A percentile compares a stretch with the other conserved stretches of the same genome.
Evolutionary conservation across 2,329 filamentous ascomycete genomes (phyloP).

Genomic region (Exophiala bonariae): DNA sequence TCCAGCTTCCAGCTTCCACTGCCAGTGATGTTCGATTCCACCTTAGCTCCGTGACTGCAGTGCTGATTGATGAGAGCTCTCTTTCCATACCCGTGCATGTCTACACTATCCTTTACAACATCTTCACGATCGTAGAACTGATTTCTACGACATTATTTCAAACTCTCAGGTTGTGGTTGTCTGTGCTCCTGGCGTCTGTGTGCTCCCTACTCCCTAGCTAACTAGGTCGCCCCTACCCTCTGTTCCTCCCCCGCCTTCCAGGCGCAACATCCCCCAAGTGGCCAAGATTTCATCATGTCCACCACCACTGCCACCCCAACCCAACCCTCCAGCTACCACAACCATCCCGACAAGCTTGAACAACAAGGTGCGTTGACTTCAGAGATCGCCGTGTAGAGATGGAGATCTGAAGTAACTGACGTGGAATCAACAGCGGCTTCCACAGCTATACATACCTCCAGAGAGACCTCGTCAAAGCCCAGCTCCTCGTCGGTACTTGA

Average conservation of each 20-base stretch:
- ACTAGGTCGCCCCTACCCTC: no score
- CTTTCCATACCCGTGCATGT: no score
- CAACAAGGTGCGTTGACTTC: conserved; percentile 33
- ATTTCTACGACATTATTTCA: no score
- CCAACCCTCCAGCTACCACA: conserved; percentile 11
- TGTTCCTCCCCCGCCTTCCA: not conserved
- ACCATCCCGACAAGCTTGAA: conserved; percentile 34
- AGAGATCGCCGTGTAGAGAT: not conserved
- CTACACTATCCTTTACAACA: no score
- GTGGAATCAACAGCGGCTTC: conserved; percentile 50
- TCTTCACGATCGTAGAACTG: no score
- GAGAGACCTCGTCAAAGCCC: conserved; percentile 18
- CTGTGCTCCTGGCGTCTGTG: no score
- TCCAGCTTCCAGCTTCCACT: conserved; percentile 1
- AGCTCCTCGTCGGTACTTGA: conserved; percentile 43
- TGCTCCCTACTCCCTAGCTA: no score
- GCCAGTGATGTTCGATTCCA: no score
- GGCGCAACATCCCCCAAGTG: conserved; percentile 1
- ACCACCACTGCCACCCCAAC: conserved; percentile 12
- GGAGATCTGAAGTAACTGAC: conserved; percentile 9
- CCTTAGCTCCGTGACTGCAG: no score
- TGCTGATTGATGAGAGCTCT: no score
- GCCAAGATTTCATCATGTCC: conserved; percentile 22
- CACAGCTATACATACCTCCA: conserved; percentile 59
- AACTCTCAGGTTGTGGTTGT: no score